Conservation (phyloP, 768 basidiomycete genomes). For the Russula emetica region DNA sequence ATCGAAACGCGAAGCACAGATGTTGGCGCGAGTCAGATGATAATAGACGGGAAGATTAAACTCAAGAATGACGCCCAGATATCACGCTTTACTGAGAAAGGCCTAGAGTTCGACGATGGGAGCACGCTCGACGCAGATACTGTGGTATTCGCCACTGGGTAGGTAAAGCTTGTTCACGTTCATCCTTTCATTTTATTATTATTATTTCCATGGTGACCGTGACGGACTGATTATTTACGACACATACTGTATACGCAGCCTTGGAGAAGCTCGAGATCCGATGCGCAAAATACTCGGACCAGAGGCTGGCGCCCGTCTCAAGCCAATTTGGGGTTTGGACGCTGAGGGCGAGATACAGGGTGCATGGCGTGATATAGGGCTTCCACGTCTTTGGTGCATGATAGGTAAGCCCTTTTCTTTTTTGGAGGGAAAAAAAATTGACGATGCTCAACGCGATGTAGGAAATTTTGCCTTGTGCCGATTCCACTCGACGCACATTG, state of each 20-base stretch:
- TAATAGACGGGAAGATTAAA: slow-evolving; percentile 47
- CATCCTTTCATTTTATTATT: not conserved
- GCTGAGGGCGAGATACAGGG: slow-evolving; percentile 59
- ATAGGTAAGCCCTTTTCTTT: slow-evolving; percentile 41
- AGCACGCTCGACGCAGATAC: slow-evolving; percentile 47
- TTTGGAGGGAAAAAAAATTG: not conserved
- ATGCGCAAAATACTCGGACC: slow-evolving; percentile 46
- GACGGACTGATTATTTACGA: not conserved
- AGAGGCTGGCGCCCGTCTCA: slow-evolving; percentile 43
- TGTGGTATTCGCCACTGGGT: slow-evolving; percentile 49
- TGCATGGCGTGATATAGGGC: slow-evolving; percentile 47
- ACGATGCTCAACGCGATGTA: slow-evolving; percentile 21
- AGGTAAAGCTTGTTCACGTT: slow-evolving; percentile 5
- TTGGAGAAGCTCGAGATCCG: slow-evolving; percentile 42
- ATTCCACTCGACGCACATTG: slow-evolving; percentile 65
- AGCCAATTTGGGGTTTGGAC: slow-evolving; percentile 62
- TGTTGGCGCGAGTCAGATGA: slow-evolving; percentile 41
- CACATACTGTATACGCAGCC: slow-evolving; percentile 35
- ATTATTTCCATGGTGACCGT: not conserved
- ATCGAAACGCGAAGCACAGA: slow-evolving; percentile 31
- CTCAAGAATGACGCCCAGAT: slow-evolving; percentile 44
- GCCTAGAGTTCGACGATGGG: slow-evolving; percentile 42
- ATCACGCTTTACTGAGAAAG: slow-evolving; percentile 38
- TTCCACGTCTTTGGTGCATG: slow-evolving; percentile 54
- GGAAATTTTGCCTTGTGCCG: slow-evolving; percentile 58